Conservation (phyloP, 306 rosid genomes). For the Mucuna pruriens region DNA sequence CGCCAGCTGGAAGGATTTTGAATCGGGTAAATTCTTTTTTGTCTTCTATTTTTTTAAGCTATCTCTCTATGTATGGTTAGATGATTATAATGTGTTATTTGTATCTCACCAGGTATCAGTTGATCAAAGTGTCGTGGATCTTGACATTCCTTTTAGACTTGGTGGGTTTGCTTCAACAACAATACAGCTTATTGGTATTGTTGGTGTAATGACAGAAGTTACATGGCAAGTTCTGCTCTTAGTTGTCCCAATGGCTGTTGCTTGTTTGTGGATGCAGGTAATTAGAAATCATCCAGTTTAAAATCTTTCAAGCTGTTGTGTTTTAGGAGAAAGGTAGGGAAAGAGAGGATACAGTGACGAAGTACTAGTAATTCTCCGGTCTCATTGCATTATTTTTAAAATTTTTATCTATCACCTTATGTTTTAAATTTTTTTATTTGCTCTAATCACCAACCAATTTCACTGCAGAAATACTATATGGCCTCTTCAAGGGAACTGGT, state of each 20-base stretch:
- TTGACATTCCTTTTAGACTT: conserved; percentile 98
- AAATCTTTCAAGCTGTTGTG: conserved; percentile 28
- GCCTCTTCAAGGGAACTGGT: conserved; percentile 98
- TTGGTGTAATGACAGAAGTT: conserved; percentile 92
- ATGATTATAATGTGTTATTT: conserved; percentile 37
- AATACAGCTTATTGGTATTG: conserved; percentile 95
- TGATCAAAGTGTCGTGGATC: conserved; percentile 99
- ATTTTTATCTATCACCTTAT: conserved; percentile 8
- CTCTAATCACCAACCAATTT: conserved; percentile 31
- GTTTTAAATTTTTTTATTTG: background rate
- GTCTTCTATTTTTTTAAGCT: background rate
- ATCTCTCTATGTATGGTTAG: conserved; percentile 20
- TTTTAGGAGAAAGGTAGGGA: background rate
- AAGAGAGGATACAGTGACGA: background rate
- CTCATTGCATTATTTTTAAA: background rate
- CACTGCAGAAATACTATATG: conserved; percentile 94
- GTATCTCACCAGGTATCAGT: conserved; percentile 73
- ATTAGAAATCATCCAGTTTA: conserved; percentile 34
- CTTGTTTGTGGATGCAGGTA: conserved; percentile 99
- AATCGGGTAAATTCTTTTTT: conserved; percentile 72
- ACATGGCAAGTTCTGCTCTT: conserved; percentile 99
- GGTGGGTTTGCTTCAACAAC: conserved; percentile 99
- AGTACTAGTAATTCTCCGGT: background rate
- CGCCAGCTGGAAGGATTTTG: conserved; percentile 98
- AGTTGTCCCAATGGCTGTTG: conserved; percentile 92